Evolutionary conservation across 2,329 filamentous ascomycete genomes (phyloP), one percentile per base, ranked within the genome.

Genomic region (Thielaviopsis ethacetica): DNA sequence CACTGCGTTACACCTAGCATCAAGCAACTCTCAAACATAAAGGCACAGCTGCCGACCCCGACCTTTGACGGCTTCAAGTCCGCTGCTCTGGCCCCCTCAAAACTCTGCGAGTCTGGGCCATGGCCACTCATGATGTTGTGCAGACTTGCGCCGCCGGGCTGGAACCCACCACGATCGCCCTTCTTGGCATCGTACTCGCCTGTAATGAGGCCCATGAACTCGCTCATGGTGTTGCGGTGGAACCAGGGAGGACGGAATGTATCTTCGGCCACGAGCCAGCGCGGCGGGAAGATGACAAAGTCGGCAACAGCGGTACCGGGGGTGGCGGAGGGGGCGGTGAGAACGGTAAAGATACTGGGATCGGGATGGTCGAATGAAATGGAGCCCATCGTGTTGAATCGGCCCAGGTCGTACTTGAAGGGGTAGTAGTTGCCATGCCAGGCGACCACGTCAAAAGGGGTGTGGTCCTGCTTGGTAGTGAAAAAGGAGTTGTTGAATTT

Each of bases 341-440:
- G 74, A 4, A 88, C 84, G 0, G 82, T 89, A 71, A 85, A 91
- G 68, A 91, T 89, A 62, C 79, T 83, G 0, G 86, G 86, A 66
- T 91, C 86, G 0, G 85, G 85, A 66, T 91, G 86, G 68, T 91
- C 86, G 66, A 81, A 88, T 7, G 81, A 85, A 63, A 88, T 82
- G 58, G 77, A 82, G 21, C 86, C 86, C 52, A 91, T 82, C 51
- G 81, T 82, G 71, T 84, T 86, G 75, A 89, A 91, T 34, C 85
- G 81, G 26, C 83, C 84, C 0, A 91, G 76, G 65, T 90, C 86
- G 72, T 91, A 91, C 71, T 91, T 91, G 77, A 82, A 88, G 0
- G 86, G 86, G 62, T 85, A 85, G 71, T 89, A 90, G 63, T 82
- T 86, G 52, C 86, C 86, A 67, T 91, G 86, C 86, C 86, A 91